Conservation (phyloP, 208 protist genomes). For the Leishmania martiniquensis region DNA sequence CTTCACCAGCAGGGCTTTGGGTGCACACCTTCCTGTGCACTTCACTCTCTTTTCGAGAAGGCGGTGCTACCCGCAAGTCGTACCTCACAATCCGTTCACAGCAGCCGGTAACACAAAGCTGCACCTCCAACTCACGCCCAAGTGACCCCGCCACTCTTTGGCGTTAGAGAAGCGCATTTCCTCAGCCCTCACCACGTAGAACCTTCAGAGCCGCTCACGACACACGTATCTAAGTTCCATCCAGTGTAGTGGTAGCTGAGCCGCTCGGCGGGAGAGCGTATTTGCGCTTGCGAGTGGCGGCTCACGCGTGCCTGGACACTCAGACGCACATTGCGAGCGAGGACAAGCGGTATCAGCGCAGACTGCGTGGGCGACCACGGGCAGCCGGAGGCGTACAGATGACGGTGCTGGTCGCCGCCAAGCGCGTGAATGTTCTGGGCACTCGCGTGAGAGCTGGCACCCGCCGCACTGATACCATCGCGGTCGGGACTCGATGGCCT, state of each 20-base stretch:
- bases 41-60: no score
- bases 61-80: no score
- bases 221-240: background rate
- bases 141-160: no score
- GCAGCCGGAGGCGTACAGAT: conserved; percentile 1
- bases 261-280: conserved; percentile 8
- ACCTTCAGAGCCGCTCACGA: no score
- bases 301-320: conserved; percentile 1
- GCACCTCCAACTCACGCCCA: no score
- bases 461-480: background rate
- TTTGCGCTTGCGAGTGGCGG: background rate
- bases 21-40: no score
- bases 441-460: background rate
- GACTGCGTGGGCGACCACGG: conserved; percentile 5
- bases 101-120: no score
- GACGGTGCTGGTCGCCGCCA: background rate
- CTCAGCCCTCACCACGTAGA: no score
- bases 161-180: no score
- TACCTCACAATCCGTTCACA: no score
- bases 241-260: background rate
- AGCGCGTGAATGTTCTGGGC: background rate
- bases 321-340: background rate
- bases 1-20: no score
- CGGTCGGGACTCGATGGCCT: background rate
- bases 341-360: conserved; percentile 4